A percentile compares a stretch with the other conserved stretches of the same genome.
phyloP scores from a whole-genome alignment of 768 basidiomycete genomes.

The Russula olivacea region DNA sequence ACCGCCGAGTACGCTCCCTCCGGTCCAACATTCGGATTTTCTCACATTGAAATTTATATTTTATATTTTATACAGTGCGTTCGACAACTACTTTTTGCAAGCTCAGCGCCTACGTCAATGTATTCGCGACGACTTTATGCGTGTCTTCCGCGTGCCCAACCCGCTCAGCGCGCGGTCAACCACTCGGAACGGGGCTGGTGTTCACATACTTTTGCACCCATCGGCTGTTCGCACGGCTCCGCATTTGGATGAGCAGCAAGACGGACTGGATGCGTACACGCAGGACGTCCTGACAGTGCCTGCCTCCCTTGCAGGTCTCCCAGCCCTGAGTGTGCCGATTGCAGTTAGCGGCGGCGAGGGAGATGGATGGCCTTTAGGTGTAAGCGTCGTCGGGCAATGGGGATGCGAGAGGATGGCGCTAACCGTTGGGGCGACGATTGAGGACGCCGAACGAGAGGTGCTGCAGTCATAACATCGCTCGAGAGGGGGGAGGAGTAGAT shows the following conservation, averaged over 20 bases:
- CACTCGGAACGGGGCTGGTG: conserved; percentile 30
- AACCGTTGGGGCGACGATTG: conserved; percentile 45
- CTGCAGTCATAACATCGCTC: neutral
- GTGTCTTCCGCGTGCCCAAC: conserved; percentile 57
- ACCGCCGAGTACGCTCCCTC: conserved; percentile 70
- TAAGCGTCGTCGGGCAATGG: conserved; percentile 86
- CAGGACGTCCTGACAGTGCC: conserved; percentile 93
- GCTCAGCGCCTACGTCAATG: conserved; percentile 74
- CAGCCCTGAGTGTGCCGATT: conserved; percentile 68
- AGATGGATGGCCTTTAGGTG: conserved; percentile 77
- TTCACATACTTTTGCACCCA: conserved; percentile 84
- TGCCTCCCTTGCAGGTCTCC: conserved; percentile 84
- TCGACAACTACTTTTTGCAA: conserved; percentile 95
- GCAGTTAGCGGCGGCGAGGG: conserved; percentile 33
- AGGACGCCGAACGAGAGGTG: conserved; percentile 24
- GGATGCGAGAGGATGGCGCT: conserved; percentile 63
- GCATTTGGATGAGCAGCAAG: conserved; percentile 33
- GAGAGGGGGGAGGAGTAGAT: neutral
- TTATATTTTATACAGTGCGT: conserved; percentile 53
- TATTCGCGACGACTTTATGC: conserved; percentile 68
- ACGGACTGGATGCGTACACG: conserved; percentile 55
- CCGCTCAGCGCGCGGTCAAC: conserved; percentile 33
- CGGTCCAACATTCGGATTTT: too few relatives aligned
- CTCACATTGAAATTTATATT: neutral
- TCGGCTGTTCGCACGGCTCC: conserved; percentile 87